These are phyloP conservation scores for Fusarium siculi DNA, from an alignment of 2,329 filamentous ascomycete species.

Conservation along the genomic window DNA sequence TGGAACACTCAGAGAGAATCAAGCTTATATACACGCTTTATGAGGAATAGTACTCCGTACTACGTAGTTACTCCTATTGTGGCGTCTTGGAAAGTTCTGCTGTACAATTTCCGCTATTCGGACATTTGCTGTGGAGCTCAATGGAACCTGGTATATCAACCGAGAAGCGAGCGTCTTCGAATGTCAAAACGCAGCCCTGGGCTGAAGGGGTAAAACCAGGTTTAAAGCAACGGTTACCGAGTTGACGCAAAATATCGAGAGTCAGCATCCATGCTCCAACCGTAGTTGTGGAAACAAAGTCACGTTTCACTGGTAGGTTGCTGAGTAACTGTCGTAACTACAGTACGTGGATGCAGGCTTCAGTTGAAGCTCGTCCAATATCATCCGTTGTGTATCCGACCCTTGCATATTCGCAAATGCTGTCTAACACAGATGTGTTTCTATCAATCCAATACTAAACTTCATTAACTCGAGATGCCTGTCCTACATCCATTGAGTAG, in stretches of 20 bases:
- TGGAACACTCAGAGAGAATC: not conserved
- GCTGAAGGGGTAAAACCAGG: not conserved
- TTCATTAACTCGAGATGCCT: constrained; percentile 1
- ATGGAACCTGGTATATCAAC: not conserved
- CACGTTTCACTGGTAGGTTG: constrained; percentile 28
- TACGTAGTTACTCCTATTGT: not conserved
- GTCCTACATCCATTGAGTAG: not conserved
- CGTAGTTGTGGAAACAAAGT: constrained; percentile 7
- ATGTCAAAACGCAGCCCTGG: not conserved
- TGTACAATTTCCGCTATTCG: constrained; percentile 8
- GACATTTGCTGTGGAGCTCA: constrained; percentile 7
- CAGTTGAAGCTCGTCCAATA: not conserved
- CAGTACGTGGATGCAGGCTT: constrained; percentile 5
- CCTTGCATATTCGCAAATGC: constrained; percentile 1
- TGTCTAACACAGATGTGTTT: constrained; percentile 18
- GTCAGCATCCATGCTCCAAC: constrained; percentile 16
- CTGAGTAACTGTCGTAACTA: constrained; percentile 26
- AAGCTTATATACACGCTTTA: not conserved
- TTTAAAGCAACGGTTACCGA: not conserved
- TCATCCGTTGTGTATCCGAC: constrained; percentile 8
- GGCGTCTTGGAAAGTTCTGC: not conserved
- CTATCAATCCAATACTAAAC: constrained; percentile 1
- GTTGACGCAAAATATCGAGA: constrained; percentile 16
- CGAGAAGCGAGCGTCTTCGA: not conserved
- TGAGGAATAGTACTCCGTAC: not conserved